Base-by-base conservation (phyloP, 495 filamentous ascomycete genomes). In the Ascodesmis nigricans region DNA sequence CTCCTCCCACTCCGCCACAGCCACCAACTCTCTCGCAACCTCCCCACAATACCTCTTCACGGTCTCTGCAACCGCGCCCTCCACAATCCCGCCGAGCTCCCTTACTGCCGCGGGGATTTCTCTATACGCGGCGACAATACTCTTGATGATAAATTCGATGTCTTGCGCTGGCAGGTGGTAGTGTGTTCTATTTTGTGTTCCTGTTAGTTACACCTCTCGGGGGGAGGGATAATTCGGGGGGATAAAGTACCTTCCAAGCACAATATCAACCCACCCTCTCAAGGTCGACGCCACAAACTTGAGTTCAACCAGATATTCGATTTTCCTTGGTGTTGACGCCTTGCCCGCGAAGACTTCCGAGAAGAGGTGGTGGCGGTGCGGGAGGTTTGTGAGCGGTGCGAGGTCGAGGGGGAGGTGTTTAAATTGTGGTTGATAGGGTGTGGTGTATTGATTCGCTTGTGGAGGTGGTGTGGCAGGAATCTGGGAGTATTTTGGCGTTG, bases 261-360 rank as follows among this genome's bases (percentile, higher is more conserved):
- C 7, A 10, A 36, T 23, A 13, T 36, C 33, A 15, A 19, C 14
- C 33, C 33, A 36, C 3, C 33, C 33, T 6, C 21, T 25, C 6
- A 36, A 17, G 11, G 33, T 23, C 13, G 8, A 26, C 21, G 21
- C 23, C 21, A 36, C 21, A 23, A 36, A 36, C 21, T 23, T 20
- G 10, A 36, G 33, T 16, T 36, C 33, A n/a, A 36, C 33, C 21
- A 36, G 33, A 23, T 36, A 36, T n/a, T 36, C 33, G 21, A 36
- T 23, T 20, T 18, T 20, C 33, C 27, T 25, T 20, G 33, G 25
- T 20, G 33, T 36, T 7, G 33, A 17, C 6, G 33, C 15, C 22
- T 28, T 25, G 8, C 33, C 33, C 6, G 33, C 8, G 19, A 36
- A 36, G 9, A 36, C 33, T 11, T 36, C 33, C 13, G 33, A 23